Base-by-base conservation (phyloP, 495 filamentous ascomycete species). In the Penicillium canescens region DNA sequence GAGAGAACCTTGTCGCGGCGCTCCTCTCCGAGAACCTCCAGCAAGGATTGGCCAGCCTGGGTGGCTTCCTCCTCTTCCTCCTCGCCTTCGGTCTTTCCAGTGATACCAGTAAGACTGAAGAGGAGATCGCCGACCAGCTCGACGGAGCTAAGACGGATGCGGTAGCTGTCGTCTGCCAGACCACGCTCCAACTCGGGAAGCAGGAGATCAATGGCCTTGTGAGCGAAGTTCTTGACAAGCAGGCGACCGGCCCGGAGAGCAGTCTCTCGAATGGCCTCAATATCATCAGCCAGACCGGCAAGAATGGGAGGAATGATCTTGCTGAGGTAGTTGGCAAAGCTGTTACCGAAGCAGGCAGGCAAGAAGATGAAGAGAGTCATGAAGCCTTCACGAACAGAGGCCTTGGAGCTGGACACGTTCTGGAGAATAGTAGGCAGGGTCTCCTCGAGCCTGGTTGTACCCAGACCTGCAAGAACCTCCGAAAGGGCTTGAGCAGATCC, bases 351-450 rank as follows among this genome's bases (percentile, higher is more conserved):
- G 72, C 94, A 98, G 51, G 95, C 95, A 14, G 94, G 94, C 72
- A 98, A 84, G 80, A 96, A 98, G 58, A 98, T 97, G 74, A 98
- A 98, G 37, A 98, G 81, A 24, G 94, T 96, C 94, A 98, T 98
- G 79, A 98, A 98, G 34, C 94, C 94, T 78, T 98, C 94, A 54
- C 94, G 86, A 53, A 97, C 90, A 56, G 90, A 80, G 16, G 94
- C 70, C 69, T 96, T 98, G 46, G 90, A 81, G 63, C 94, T 98
- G 57, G 89, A 84, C 45, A 95, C 92, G 59, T 98, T 98, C 65
- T 98, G 94, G 23, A 98, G 73, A 54, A 98, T 96, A 6, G 94
- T 98, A 43, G 94, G 95, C 46, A 98, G 73, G 2, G 92, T 98
- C 73, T 98, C 95, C 72, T 98, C 94, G 46, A 98, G 76, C 55